Evolutionary conservation across 202 grass and related monocot genomes (phyloP), one percentile per base, ranked within the genome.

Genomic region (Setaria viridis): DNA sequence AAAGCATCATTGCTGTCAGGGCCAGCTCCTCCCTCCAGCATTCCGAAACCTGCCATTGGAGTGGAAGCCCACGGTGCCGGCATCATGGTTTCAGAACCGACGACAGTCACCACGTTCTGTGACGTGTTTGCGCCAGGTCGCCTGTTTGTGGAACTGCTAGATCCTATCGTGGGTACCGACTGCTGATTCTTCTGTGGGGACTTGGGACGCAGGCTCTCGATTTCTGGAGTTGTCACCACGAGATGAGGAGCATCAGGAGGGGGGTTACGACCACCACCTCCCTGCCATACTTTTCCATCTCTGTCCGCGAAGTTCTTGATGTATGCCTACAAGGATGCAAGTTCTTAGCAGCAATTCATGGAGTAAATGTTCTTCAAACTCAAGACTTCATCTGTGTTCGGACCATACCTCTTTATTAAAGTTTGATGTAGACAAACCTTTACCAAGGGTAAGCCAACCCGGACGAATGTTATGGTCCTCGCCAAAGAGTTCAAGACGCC

Each of bases 251-350:
- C 93, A 54, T 95, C 93, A 48, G 93, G 90, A 33, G 96, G 93
- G 51, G 93, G 96, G 82, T 98, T 98, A n/a, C 96, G 84, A 2
- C 96, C 96, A 3, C 90, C 89, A 2, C 93, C 93, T 72, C 93
- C 96, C 73, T 94, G 91, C 96, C 96, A 98, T 57, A 95, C 91
- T 83, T 92, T 98, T 45, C 91, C 96, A 77, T 98, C 93, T 51
- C 85, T 89, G 58, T 91, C 96, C 1, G 63, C 16, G 19, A 98
- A 98, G 59, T 64, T 94, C 75, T 89, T 87, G 47, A 88, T 83
- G 80, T 94, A 95, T 37, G 88, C 76, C 96, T 98, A 84, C 5
- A 62, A 67, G 42, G 17, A 66, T 17, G 12, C 64, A 67, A 62
- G 6, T 64, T 64, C 34, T 80, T 73, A 80, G 84, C 43, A 50